Evolutionary conservation across 345 rosid genomes (phyloP).

Genomic region (Hibiscus mutabilis): DNA sequence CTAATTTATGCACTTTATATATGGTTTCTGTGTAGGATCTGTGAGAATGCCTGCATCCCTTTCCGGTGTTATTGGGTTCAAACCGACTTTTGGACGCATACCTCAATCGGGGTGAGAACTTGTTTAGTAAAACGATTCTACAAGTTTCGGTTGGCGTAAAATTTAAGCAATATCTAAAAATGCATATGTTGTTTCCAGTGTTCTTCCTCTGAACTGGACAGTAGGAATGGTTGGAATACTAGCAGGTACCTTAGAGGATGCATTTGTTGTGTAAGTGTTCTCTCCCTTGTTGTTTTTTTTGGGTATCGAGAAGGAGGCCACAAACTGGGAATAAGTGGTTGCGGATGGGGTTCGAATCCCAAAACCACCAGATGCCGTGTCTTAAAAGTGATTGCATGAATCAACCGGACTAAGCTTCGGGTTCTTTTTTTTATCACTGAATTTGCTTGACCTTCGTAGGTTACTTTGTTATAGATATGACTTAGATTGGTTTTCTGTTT

Average conservation of each 20-base stretch:
- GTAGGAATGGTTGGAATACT: conserved; percentile 73
- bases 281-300: background rate
- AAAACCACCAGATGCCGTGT: background rate
- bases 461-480: too few relatives aligned
- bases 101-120: conserved; percentile 49
- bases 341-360: background rate
- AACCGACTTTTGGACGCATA: conserved; percentile 59
- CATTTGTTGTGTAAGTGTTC: conserved; percentile 41
- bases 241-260: conserved; percentile 58
- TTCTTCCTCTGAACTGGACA: conserved; percentile 75
- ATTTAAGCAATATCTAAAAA: background rate
- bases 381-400: background rate
- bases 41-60: conserved; percentile 75
- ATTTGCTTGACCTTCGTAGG: background rate
- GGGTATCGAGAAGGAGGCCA: background rate
- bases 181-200: conserved; percentile 27
- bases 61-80: conserved; percentile 67
- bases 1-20: background rate
- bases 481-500: conserved; percentile 1
- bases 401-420: background rate
- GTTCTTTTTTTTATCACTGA: background rate
- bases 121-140: background rate
- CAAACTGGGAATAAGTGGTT: background rate
- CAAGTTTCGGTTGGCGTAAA: background rate
- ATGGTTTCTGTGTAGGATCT: conserved; percentile 38